Base-by-base conservation (phyloP, 148 eudicot genomes). In the Vaccinium vitisidaea region DNA sequence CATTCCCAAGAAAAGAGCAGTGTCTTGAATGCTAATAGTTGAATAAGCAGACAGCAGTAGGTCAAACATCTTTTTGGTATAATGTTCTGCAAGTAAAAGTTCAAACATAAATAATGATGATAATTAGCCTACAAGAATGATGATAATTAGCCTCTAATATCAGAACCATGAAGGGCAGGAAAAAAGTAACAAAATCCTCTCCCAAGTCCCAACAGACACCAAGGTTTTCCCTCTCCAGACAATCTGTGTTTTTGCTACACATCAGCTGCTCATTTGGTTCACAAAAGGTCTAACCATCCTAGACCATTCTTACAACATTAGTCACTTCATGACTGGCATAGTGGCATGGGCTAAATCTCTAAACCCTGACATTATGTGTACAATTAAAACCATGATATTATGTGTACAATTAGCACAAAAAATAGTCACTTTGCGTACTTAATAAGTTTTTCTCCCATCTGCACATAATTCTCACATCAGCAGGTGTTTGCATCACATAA, bases 31-130 rank as follows among this genome's bases (percentile, higher is more conserved):
- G 88, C 94, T 89, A 80, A 96, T 93, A 54, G 98, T 96, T 32
- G 97, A 94, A 92, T 96, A 94, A 84, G 97, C 98, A 85, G 95
- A 91, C 83, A 88, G 87, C 84, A 94, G 87, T 81, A 94, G 90
- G 56, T 92, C 91, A 90, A 96, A 94, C 94, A 96, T 94, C 87
- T 93, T 93, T 88, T 83, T 92, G 21, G 94, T 94, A 89, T 96
- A 94, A 55, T 85, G 88, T 56, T 92, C 97, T 93, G 91, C 92
- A 91, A 87, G 77, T 74, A 14, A 6, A 50, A 19, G 39, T 50
- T 7, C 23, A 48, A 79, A 46, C 1, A 76, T 0, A 63, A 21
- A 30, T 43, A 11, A 36, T 2, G n/a, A 75, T 36, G 59, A 13
- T 11, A 59, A 59, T 59, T 23, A 59, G 67, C 67, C 67, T 59